phyloP scores from a whole-genome alignment of 805 yeast genomes.

The Ogataea glucozyma region DNA sequence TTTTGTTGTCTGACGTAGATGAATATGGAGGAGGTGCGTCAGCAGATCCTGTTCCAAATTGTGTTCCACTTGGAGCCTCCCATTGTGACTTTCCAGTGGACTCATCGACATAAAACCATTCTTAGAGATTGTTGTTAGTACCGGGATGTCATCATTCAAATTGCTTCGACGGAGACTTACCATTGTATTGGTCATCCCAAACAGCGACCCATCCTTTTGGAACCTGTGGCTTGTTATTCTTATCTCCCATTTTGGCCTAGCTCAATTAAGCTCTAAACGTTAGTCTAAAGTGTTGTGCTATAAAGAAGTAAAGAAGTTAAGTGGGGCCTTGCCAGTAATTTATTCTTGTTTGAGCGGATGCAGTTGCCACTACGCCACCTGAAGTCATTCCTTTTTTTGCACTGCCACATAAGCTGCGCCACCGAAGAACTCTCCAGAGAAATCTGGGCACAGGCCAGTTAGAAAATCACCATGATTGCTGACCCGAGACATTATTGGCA shows the following conservation, averaged over 20 bases:
- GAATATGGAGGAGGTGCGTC: slow-evolving; percentile 41
- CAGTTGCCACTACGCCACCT: slow-evolving; percentile 3
- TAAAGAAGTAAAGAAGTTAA: background rate
- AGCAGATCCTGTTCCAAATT: slow-evolving; percentile 36
- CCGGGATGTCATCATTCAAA: background rate
- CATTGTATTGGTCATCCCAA: slow-evolving; percentile 62
- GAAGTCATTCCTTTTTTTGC: background rate
- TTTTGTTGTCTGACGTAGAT: slow-evolving; percentile 8
- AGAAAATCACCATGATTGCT: too few relatives aligned
- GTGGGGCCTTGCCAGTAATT: background rate
- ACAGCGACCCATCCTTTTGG: slow-evolving; percentile 66
- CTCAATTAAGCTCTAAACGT: too few relatives aligned
- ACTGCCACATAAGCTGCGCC: slow-evolving; percentile 3
- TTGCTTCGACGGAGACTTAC: slow-evolving; percentile 17
- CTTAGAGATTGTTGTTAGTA: slow-evolving; percentile 16
- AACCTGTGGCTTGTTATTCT: slow-evolving; percentile 28
- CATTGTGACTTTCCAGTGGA: slow-evolving; percentile 79
- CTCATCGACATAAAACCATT: slow-evolving; percentile 81
- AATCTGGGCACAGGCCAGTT: too few relatives aligned
- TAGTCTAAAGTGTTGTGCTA: too few relatives aligned
- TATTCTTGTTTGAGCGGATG: background rate
- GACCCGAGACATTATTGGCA: too few relatives aligned
- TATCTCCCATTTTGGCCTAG: slow-evolving; percentile 30
- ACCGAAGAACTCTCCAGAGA: too few relatives aligned
- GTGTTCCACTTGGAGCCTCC: slow-evolving; percentile 76